Evolutionary conservation across 2,329 filamentous ascomycete genomes (phyloP).

Genomic region (Ascochyta fabae): DNA sequence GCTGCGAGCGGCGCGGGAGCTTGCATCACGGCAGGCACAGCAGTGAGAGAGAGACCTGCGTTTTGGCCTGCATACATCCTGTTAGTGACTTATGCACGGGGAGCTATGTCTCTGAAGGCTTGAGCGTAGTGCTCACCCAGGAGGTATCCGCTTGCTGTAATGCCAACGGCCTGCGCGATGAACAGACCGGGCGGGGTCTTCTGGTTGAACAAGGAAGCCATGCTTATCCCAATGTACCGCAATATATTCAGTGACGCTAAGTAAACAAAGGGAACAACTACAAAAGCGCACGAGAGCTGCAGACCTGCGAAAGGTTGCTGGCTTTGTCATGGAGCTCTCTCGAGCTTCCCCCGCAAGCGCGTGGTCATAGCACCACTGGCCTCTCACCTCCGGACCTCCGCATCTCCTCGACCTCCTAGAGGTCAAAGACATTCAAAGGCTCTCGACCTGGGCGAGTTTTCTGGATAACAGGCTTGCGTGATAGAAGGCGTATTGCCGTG

Average conservation of each 20-base stretch:
- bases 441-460: too few species aligned
- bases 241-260: too few species aligned
- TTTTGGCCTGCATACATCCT: constrained; percentile 38
- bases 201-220: constrained; percentile 34
- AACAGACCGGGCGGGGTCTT: constrained; percentile 48
- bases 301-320: neutral
- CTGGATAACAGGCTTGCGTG: too few species aligned
- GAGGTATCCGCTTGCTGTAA: constrained; percentile 59
- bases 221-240: constrained; percentile 1
- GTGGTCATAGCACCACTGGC: too few species aligned
- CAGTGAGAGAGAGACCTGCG: constrained; percentile 49
- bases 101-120: neutral
- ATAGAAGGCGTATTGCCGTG: too few species aligned
- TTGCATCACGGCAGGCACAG: constrained; percentile 62
- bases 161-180: constrained; percentile 57
- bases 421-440: too few species aligned
- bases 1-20: constrained; percentile 63
- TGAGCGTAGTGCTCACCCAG: constrained; percentile 40
- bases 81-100: neutral
- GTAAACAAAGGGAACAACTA: too few species aligned
- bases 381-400: too few species aligned
- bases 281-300: neutral
- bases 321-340: too few species aligned
- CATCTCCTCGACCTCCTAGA: too few species aligned
- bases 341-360: too few species aligned